Evolutionary conservation across 2,329 filamentous ascomycete genomes (phyloP).

Genomic region (Venturia effusa): DNA sequence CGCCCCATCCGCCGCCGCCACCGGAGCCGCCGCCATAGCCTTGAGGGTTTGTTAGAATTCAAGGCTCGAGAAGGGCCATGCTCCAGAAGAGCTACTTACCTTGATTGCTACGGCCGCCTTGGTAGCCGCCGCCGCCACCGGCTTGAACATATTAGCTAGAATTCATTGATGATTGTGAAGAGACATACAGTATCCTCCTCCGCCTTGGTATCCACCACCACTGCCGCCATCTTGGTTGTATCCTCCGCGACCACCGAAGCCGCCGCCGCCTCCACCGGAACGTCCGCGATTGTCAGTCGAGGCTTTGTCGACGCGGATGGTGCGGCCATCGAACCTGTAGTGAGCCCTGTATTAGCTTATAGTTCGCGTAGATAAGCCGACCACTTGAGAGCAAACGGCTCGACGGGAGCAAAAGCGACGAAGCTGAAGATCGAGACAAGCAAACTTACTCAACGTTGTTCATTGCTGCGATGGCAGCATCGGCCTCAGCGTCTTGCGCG

Average conservation of each 20-base stretch:
- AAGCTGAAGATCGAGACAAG: not conserved
- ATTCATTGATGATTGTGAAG: not conserved
- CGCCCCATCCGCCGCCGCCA: conserved; percentile 3
- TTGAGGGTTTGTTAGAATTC: not conserved
- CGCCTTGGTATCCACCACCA: conserved; percentile 19
- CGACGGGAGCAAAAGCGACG: conserved; percentile 12
- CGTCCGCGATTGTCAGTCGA: conserved; percentile 64
- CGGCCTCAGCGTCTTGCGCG: conserved; percentile 61
- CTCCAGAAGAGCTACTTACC: not conserved
- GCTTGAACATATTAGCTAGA: not conserved
- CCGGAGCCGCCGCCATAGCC: conserved; percentile 7
- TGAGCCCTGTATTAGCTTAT: conserved; percentile 2
- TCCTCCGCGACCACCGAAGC: conserved; percentile 23
- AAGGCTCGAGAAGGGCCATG: not conserved
- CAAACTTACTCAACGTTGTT: conserved; percentile 76
- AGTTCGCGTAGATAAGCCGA: too few relatives aligned
- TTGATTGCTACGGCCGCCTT: conserved; percentile 15
- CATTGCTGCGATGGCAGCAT: conserved; percentile 66
- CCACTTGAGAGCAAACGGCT: not conserved
- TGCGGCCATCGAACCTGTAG: conserved; percentile 78
- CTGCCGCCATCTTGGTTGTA: conserved; percentile 16
- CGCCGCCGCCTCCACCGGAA: conserved; percentile 39
- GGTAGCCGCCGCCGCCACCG: conserved; percentile 15
- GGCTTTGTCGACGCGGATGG: conserved; percentile 91
- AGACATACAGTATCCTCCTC: conserved; percentile 13